Evolutionary conservation across 768 basidiomycete species (phyloP), one percentile per base, ranked within the genome.

Genomic region (Lactarius sanguifluus): DNA sequence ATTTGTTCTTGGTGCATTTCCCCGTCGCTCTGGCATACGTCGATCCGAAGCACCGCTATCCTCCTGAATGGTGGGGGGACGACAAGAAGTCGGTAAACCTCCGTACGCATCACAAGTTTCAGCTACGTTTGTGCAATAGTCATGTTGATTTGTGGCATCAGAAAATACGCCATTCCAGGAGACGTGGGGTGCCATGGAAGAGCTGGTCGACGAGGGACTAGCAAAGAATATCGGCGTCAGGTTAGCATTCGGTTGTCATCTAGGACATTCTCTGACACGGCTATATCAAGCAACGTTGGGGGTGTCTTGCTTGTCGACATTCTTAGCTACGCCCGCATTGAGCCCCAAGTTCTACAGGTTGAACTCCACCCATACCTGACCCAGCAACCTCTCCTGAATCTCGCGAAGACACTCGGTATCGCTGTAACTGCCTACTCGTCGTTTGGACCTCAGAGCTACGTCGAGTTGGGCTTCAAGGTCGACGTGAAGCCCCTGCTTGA

Each of bases 141-240:
- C 16, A 1, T 38, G 30, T 56, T 45, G 47, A 70, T 50, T 12
- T 30, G 15, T 55, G 61, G 6, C 55, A 55, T 54, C 69, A 87
- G 84, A 84, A 70, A 86, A 87, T 59, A 86, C 84, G 0, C 87
- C 89, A 45, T 83, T 91, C 75, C 85, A 87, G 71, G 89, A 92
- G 79, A 96, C 94, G 20, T 96, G 92, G 92, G 73, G 76, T 50
- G 91, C 84, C 18, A 84, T 96, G 86, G 94, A 96, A 76, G 80
- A 82, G 67, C 83, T 95, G 25, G 87, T 88, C 57, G 88, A 91
- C 69, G 81, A 82, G 52, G 87, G 88, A 9, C 75, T 88, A 47
- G 85, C 80, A 12, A 91, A 85, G 80, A 90, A 93, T 73, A 92
- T 96, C 70, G 94, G 92, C 64, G 73, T 92, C 70, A 88, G 87